Conservation (phyloP, 352 stramenopile genomes). For the Pythium phragmiticola region DNA sequence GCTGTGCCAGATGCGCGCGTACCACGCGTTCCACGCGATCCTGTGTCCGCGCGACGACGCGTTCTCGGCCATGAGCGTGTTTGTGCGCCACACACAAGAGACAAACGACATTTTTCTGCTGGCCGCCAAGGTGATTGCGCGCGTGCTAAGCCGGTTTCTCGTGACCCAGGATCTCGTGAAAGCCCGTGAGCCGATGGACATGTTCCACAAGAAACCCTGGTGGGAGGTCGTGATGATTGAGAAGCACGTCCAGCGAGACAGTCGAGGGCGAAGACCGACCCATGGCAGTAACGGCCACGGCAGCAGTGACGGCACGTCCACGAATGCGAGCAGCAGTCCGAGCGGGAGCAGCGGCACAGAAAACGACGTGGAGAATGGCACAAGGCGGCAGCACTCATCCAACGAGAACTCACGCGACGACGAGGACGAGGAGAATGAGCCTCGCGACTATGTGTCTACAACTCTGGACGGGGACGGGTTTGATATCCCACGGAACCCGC, state of each 20-base stretch:
- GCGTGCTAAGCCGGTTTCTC: conserved; percentile 58
- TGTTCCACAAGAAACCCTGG: conserved; percentile 92
- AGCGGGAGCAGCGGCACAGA: conserved; percentile 26
- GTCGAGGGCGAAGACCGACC: conserved; percentile 16
- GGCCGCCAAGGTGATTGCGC: conserved; percentile 82
- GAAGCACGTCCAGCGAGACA: conserved; percentile 45
- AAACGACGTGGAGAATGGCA: background rate
- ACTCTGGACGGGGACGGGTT: conserved; percentile 10
- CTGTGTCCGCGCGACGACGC: conserved; percentile 67
- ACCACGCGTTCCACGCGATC: conserved; percentile 72
- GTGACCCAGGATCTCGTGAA: conserved; percentile 53
- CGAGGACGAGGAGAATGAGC: conserved; percentile 16
- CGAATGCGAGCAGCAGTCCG: conserved; percentile 28
- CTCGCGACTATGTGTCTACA: conserved; percentile 20
- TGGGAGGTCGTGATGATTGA: conserved; percentile 82
- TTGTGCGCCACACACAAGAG: conserved; percentile 66
- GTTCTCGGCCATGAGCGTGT: conserved; percentile 62
- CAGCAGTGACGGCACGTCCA: conserved; percentile 14
- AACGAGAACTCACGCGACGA: background rate
- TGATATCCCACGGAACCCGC: conserved; percentile 12
- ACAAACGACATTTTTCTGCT: conserved; percentile 93
- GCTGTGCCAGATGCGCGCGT: conserved; percentile 64
- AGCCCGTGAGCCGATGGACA: conserved; percentile 70
- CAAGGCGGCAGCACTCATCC: background rate
- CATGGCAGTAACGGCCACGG: too few relatives aligned